A percentile compares a stretch with the other conserved stretches of the same genome.
These are phyloP conservation scores for Platanthera zijinensis DNA, from an alignment of 106 monocot species.

Conservation along the genomic window DNA sequence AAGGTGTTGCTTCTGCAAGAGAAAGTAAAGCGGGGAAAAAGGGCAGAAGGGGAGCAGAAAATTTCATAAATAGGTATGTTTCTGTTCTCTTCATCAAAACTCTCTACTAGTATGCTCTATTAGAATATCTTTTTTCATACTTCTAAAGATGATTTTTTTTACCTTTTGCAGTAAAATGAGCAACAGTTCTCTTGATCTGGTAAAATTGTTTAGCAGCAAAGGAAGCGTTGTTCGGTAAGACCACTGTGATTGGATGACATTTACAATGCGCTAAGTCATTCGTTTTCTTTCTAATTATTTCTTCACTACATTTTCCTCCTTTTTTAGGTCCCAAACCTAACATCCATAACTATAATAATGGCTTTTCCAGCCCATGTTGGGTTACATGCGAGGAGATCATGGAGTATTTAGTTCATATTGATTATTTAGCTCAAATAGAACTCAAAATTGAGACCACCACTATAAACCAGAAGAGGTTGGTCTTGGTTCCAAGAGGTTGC, in stretches of 20 bases:
- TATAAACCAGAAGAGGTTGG: too few species aligned
- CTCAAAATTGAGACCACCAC: too few species aligned
- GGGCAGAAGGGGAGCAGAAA: conserved; percentile 52
- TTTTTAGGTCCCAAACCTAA: background rate
- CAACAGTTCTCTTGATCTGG: conserved; percentile 53
- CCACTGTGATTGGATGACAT: background rate
- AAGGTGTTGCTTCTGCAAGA: conserved; percentile 65
- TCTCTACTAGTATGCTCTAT: background rate
- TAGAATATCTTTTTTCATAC: conserved; percentile 3
- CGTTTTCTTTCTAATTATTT: background rate
- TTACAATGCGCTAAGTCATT: background rate
- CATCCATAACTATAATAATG: too few species aligned
- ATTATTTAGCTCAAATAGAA: too few species aligned
- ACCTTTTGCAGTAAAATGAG: conserved; percentile 49
- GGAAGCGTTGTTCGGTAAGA: conserved; percentile 64
- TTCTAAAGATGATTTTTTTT: background rate
- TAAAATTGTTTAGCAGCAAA: conserved; percentile 77
- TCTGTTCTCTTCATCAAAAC: background rate
- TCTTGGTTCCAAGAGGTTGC: too few species aligned
- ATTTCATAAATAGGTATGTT: conserved; percentile 37
- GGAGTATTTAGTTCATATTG: too few species aligned
- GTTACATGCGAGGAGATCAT: too few species aligned
- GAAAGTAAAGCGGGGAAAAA: conserved; percentile 68
- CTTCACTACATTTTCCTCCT: background rate
- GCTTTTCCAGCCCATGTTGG: too few species aligned